A percentile compares a stretch with the other conserved stretches of the same genome.
These are phyloP conservation scores for Phytophthora syringae DNA, from an alignment of 352 stramenopile species.

Conservation along the genomic window DNA sequence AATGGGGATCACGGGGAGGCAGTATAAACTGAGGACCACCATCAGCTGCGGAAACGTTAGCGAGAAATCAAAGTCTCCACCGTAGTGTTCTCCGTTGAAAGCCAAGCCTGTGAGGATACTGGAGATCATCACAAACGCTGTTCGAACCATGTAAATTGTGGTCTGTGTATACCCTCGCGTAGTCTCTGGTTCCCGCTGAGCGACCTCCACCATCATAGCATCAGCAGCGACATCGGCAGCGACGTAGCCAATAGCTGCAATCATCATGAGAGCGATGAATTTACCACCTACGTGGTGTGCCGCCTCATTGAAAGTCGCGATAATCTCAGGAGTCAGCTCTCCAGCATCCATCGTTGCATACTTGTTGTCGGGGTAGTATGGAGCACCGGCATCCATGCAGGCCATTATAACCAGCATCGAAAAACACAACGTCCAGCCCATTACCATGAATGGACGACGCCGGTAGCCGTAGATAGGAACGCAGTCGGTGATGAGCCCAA, in stretches of 20 bases:
- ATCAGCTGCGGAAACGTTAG: constrained; percentile 52
- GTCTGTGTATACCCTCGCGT: constrained; percentile 44
- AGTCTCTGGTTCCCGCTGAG: constrained; percentile 39
- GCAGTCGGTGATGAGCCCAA: constrained; percentile 57
- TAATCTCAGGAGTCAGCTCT: constrained; percentile 27
- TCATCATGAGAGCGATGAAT: constrained; percentile 60
- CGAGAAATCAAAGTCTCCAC: constrained; percentile 58
- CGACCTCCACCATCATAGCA: constrained; percentile 51
- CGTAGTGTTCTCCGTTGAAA: constrained; percentile 61
- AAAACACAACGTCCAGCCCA: constrained; percentile 58
- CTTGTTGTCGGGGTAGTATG: constrained; percentile 51
- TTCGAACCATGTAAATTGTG: constrained; percentile 46
- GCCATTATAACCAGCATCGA: constrained; percentile 54
- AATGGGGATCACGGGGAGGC: constrained; percentile 49
- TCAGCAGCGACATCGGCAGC: constrained; percentile 50
- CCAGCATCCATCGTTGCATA: constrained; percentile 32
- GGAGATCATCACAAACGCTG: constrained; percentile 49
- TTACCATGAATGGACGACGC: constrained; percentile 62
- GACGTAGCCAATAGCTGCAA: constrained; percentile 54
- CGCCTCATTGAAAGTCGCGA: constrained; percentile 37
- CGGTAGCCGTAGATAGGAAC: constrained; percentile 58
- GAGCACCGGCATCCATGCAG: constrained; percentile 33
- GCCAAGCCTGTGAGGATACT: constrained; percentile 45
- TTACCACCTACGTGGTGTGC: constrained; percentile 41
- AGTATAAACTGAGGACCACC: constrained; percentile 42